Evolutionary conservation across 345 rosid genomes (phyloP).

Genomic region (Populus pruinosa): DNA sequence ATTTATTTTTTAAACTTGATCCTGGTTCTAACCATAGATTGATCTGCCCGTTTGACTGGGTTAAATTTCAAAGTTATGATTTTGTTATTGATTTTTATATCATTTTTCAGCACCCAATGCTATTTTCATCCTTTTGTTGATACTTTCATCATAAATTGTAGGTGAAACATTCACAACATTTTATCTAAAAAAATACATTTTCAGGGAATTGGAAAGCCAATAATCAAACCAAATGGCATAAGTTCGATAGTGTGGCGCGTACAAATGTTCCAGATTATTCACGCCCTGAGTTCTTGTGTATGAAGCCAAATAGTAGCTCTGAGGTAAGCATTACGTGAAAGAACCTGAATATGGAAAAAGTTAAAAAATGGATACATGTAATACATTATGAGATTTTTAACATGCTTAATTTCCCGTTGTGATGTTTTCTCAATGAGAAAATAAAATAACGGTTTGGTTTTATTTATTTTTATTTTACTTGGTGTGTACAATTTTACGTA

Average conservation of each 20-base stretch:
- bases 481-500: neutral
- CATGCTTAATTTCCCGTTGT: neutral
- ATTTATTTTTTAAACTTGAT: too few species aligned
- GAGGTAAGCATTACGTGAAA: slow-evolving; percentile 37
- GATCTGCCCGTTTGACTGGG: rapidly evolving
- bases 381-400: neutral
- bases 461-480: neutral
- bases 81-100: neutral
- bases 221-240: slow-evolving; percentile 27
- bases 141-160: neutral
- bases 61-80: neutral
- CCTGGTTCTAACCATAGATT: too few species aligned
- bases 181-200: neutral
- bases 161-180: neutral
- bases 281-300: slow-evolving; percentile 16
- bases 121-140: neutral
- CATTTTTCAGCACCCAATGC: neutral
- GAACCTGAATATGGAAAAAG: slow-evolving; percentile 12
- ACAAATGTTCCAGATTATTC: slow-evolving; percentile 20
- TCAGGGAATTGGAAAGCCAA: slow-evolving; percentile 41
- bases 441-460: neutral
- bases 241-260: slow-evolving; percentile 2
- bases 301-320: slow-evolving; percentile 18
- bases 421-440: neutral
- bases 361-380: neutral